A percentile compares a stretch with the other conserved stretches of the same genome.
Evolutionary conservation across 805 yeast genomes (phyloP).

Genomic region (Yarrowia osloensis): DNA sequence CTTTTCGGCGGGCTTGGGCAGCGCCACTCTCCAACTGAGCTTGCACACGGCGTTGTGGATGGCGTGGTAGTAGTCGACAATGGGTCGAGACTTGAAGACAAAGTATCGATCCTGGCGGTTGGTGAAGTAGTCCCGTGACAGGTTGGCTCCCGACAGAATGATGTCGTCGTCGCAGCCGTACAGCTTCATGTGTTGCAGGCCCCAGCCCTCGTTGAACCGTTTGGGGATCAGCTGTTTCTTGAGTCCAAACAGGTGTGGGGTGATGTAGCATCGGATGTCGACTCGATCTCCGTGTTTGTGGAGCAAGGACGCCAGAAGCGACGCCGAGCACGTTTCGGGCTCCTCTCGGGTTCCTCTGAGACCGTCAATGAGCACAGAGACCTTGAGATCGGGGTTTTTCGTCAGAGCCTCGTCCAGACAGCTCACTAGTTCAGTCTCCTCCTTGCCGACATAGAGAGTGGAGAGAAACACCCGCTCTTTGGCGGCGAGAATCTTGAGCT

Average conservation of each 20-base stretch:
- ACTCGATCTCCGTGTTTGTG: conserved; percentile 64
- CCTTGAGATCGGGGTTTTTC: conserved; percentile 60
- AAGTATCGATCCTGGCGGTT: conserved; percentile 94
- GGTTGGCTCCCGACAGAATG: conserved; percentile 85
- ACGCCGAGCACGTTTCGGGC: conserved; percentile 76
- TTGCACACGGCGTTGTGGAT: conserved; percentile 68
- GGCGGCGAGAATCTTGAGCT: conserved; percentile 60
- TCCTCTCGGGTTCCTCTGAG: conserved; percentile 91
- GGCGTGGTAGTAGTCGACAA: conserved; percentile 74
- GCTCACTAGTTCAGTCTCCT: conserved; percentile 72
- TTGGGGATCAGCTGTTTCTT: conserved; percentile 68
- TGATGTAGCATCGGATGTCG: conserved; percentile 80
- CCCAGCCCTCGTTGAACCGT: conserved; percentile 85
- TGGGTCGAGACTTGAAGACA: conserved; percentile 55
- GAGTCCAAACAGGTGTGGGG: conserved; percentile 79
- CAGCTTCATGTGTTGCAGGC: conserved; percentile 95
- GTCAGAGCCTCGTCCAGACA: conserved; percentile 62
- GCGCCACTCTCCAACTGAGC: conserved; percentile 66
- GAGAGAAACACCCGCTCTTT: conserved; percentile 72
- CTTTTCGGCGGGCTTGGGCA: conserved; percentile 38
- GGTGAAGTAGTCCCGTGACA: conserved; percentile 88
- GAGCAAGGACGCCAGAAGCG: conserved; percentile 66
- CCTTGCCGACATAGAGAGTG: conserved; percentile 81
- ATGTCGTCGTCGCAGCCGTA: conserved; percentile 94
- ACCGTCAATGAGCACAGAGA: conserved; percentile 80